A percentile compares a stretch with the other conserved stretches of the same genome.
Conservation (phyloP, 306 rosid species). For the Albizia julibrissin region DNA sequence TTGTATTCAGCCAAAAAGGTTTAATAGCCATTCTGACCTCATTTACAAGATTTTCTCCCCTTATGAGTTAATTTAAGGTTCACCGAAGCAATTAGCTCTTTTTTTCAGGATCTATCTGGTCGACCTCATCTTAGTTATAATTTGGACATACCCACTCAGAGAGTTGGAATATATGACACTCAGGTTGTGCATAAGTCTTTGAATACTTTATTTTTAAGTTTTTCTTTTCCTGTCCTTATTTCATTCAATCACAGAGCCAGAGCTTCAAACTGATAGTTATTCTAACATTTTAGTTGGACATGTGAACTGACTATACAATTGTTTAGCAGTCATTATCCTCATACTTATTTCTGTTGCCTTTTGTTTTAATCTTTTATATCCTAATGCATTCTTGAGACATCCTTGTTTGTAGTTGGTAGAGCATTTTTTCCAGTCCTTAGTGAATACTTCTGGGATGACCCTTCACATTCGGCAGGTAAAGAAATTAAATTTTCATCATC, state of each 20-base stretch:
- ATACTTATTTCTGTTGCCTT: not conserved
- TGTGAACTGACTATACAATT: not conserved
- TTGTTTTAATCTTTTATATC: not conserved
- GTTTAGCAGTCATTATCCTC: not conserved
- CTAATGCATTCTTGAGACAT: slow-evolving; percentile 18
- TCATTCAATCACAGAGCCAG: not conserved
- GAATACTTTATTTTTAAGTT: not conserved
- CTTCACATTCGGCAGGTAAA: slow-evolving; percentile 94
- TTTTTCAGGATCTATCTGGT: slow-evolving; percentile 90
- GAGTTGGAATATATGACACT: slow-evolving; percentile 92
- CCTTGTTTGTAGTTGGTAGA: slow-evolving; percentile 76
- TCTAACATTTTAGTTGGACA: not conserved
- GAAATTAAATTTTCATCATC: slow-evolving; percentile 21
- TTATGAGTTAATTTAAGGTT: not conserved
- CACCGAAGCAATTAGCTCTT: not conserved
- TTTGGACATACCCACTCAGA: slow-evolving; percentile 78
- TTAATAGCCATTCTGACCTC: not conserved
- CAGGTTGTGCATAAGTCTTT: slow-evolving; percentile 58
- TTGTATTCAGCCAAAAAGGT: slow-evolving; percentile 26
- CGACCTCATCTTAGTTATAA: slow-evolving; percentile 82
- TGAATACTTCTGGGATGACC: slow-evolving; percentile 97
- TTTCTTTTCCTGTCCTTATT: not conserved
- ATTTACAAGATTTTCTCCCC: not conserved
- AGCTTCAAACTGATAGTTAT: slow-evolving; percentile 18
- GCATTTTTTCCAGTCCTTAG: slow-evolving; percentile 96